These are phyloP conservation scores for Moesziomyces antarcticus DNA, from an alignment of 1,284 basidiomycete species.

Conservation along the genomic window DNA sequence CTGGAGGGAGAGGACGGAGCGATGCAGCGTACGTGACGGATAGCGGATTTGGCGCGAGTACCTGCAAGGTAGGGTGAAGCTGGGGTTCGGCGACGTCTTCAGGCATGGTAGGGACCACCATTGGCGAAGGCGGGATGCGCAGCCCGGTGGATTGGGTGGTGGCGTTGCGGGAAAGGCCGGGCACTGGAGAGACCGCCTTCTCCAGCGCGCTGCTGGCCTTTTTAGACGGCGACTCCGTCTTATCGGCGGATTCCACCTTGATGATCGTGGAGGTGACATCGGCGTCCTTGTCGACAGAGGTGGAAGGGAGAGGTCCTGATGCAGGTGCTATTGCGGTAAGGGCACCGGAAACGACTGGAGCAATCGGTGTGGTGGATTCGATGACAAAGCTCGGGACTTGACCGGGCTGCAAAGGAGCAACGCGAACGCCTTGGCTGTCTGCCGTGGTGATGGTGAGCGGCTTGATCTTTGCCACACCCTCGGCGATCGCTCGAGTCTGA, in stretches of 20 bases:
- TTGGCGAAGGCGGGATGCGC: constrained; percentile 41
- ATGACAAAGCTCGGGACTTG: constrained; percentile 50
- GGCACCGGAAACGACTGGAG: constrained; percentile 8
- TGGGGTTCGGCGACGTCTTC: constrained; percentile 31
- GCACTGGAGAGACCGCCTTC: constrained; percentile 35
- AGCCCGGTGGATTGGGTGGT: constrained; percentile 21
- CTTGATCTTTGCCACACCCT: constrained; percentile 40
- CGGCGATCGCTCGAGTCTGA: constrained; percentile 32
- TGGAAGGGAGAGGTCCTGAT: neutral
- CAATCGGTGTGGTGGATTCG: constrained; percentile 31
- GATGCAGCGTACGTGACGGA: constrained; percentile 66
- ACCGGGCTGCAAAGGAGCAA: constrained; percentile 44
- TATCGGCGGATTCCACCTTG: constrained; percentile 19
- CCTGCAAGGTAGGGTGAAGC: constrained; percentile 59
- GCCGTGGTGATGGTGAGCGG: constrained; percentile 42
- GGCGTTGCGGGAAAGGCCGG: constrained; percentile 32
- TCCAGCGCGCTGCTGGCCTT: constrained; percentile 19
- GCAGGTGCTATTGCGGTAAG: constrained; percentile 2
- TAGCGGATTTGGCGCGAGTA: constrained; percentile 63
- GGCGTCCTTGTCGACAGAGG: neutral
- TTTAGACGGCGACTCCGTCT: constrained; percentile 12
- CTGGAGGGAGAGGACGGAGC: constrained; percentile 63
- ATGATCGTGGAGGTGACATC: constrained; percentile 8
- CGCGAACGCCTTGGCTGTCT: constrained; percentile 38
- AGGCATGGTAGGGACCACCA: constrained; percentile 21